Conservation (phyloP, 2,329 filamentous ascomycete genomes). For the Elsinoe perseae region DNA sequence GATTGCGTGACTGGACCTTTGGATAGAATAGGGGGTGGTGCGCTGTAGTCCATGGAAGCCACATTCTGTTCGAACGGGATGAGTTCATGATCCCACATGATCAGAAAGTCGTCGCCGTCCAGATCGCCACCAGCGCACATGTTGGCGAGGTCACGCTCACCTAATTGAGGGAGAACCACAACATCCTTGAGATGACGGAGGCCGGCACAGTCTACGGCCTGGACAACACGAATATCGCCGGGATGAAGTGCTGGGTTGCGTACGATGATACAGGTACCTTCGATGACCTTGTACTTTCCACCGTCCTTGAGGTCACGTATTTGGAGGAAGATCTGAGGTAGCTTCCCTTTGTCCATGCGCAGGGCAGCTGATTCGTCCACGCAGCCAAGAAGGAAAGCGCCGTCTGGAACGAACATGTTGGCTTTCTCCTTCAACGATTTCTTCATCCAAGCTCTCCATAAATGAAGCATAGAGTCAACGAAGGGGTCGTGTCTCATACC, state of each 20-base stretch:
- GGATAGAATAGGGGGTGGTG: constrained; percentile 49
- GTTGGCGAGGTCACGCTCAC: constrained; percentile 75
- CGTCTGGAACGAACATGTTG: constrained; percentile 69
- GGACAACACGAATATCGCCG: constrained; percentile 81
- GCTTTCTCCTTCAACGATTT: constrained; percentile 91
- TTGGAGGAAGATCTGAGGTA: constrained; percentile 88
- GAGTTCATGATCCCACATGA: constrained; percentile 78
- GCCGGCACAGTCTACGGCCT: constrained; percentile 66
- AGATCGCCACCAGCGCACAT: constrained; percentile 97
- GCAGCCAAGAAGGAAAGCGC: constrained; percentile 81
- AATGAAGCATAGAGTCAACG: constrained; percentile 63
- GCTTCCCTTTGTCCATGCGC: constrained; percentile 39
- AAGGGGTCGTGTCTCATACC: constrained; percentile 88
- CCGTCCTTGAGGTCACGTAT: constrained; percentile 47
- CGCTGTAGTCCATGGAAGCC: constrained; percentile 68
- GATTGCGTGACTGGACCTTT: constrained; percentile 58
- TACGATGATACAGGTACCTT: constrained; percentile 73
- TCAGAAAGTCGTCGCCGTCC: constrained; percentile 90
- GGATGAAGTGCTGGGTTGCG: constrained; percentile 91
- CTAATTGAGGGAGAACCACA: constrained; percentile 75
- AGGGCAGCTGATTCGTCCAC: constrained; percentile 76
- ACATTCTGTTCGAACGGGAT: constrained; percentile 63
- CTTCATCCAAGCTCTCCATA: constrained; percentile 86
- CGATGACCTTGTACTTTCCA: constrained; percentile 55
- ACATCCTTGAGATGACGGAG: constrained; percentile 74